Conservation (phyloP, 345 rosid species). For the Odontarrhena argentea region DNA sequence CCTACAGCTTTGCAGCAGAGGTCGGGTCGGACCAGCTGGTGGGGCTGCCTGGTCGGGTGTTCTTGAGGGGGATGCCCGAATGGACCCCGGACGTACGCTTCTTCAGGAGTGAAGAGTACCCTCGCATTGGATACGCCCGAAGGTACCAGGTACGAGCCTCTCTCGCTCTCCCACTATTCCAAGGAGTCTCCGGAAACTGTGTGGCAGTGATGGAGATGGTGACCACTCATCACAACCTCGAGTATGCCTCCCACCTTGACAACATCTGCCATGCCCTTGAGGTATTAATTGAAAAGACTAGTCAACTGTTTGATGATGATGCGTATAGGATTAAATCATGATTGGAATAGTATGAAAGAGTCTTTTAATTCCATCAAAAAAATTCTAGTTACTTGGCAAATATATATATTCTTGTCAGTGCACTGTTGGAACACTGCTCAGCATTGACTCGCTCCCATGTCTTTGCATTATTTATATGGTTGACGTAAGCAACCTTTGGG, state of each 20-base stretch:
- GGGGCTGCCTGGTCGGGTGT: slow-evolving; percentile 88
- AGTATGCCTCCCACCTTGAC: slow-evolving; percentile 66
- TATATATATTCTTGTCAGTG: slow-evolving; percentile 37
- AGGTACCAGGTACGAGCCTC: slow-evolving; percentile 66
- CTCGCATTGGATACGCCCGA: slow-evolving; percentile 61
- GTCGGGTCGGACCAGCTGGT: slow-evolving; percentile 59
- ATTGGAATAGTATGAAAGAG: slow-evolving; percentile 26
- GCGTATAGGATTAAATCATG: not conserved
- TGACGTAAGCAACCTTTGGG: slow-evolving; percentile 49
- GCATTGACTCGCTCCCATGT: slow-evolving; percentile 48
- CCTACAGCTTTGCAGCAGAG: slow-evolving; percentile 66
- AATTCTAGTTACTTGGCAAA: slow-evolving; percentile 22
- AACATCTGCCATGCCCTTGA: slow-evolving; percentile 73
- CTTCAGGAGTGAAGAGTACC: slow-evolving; percentile 68
- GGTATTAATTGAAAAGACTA: slow-evolving; percentile 42
- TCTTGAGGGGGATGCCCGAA: slow-evolving; percentile 69
- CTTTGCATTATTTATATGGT: slow-evolving; percentile 38
- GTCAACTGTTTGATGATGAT: not conserved
- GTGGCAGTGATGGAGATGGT: slow-evolving; percentile 85
- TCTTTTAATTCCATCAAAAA: slow-evolving; percentile 12
- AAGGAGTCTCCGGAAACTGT: slow-evolving; percentile 59
- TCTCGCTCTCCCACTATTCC: slow-evolving; percentile 80
- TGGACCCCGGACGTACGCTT: slow-evolving; percentile 92
- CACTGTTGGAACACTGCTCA: slow-evolving; percentile 50
- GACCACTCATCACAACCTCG: slow-evolving; percentile 58